Conservation (phyloP, 2,329 filamentous ascomycete species). For the Acrocalymma vagum region DNA sequence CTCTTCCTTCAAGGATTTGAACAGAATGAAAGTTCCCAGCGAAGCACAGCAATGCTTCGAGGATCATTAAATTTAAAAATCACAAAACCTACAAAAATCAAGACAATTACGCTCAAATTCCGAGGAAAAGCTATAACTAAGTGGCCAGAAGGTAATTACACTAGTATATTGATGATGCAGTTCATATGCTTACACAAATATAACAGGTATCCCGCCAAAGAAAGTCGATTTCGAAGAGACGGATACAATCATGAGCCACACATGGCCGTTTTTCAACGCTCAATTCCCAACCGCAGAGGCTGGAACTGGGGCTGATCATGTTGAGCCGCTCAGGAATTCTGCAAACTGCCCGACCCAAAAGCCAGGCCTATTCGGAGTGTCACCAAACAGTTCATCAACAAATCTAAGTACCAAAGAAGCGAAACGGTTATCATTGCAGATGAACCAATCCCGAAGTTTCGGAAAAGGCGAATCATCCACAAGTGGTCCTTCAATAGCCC, state of each 20-base stretch:
- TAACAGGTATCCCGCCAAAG: slow-evolving; percentile 78
- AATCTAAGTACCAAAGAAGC: slow-evolving; percentile 59
- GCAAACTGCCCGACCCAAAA: slow-evolving; percentile 33
- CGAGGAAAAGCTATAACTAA: slow-evolving; percentile 86
- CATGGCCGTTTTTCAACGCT: slow-evolving; percentile 91
- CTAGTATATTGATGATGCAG: background rate
- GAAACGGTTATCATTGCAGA: slow-evolving; percentile 78
- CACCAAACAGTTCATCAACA: slow-evolving; percentile 55
- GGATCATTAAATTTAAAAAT: slow-evolving; percentile 84
- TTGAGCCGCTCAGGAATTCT: slow-evolving; percentile 62
- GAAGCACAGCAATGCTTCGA: slow-evolving; percentile 82
- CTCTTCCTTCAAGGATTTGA: slow-evolving; percentile 83
- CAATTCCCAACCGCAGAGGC: slow-evolving; percentile 67
- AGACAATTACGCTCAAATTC: slow-evolving; percentile 87
- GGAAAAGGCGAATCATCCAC: slow-evolving; percentile 76
- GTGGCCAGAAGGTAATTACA: slow-evolving; percentile 84
- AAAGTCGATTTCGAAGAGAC: slow-evolving; percentile 86
- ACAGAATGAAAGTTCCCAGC: slow-evolving; percentile 69
- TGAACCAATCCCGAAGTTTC: slow-evolving; percentile 85
- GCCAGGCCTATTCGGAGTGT: slow-evolving; percentile 50
- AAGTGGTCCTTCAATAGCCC: slow-evolving; percentile 65
- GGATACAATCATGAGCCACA: slow-evolving; percentile 86
- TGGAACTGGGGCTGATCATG: slow-evolving; percentile 69
- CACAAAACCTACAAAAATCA: slow-evolving; percentile 91
- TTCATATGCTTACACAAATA: slow-evolving; percentile 12